phyloP scores from a whole-genome alignment of 2,329 filamentous ascomycete species.

The Fusarium siculi region DNA sequence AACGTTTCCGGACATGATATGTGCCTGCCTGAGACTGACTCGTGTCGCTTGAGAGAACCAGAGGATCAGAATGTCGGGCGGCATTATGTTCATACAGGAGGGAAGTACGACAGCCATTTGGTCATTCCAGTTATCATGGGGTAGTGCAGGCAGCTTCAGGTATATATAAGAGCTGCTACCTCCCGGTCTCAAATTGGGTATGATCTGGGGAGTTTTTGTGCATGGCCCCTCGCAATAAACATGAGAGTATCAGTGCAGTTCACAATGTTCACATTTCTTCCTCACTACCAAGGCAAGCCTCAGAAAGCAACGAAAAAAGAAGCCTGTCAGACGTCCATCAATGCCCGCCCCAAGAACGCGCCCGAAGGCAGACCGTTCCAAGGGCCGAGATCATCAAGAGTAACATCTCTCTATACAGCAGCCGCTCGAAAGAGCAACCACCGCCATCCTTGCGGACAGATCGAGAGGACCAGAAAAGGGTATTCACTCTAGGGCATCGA shows the following conservation, averaged over 20 bases:
- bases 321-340: conserved; percentile 90
- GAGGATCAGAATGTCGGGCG: background rate
- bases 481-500: conserved; percentile 66
- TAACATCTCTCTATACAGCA: conserved; percentile 81
- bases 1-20: background rate
- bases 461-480: conserved; percentile 40
- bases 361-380: conserved; percentile 78
- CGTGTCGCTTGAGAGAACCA: background rate
- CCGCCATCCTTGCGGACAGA: conserved; percentile 66
- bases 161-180: too few species aligned
- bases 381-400: conserved; percentile 90
- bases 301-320: conserved; percentile 64
- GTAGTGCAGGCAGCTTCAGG: background rate
- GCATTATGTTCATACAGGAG: background rate
- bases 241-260: too few species aligned
- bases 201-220: too few species aligned
- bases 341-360: conserved; percentile 81
- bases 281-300: conserved; percentile 60
- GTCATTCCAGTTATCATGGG: background rate
- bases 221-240: too few species aligned
- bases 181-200: too few species aligned
- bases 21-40: background rate
- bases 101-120: background rate
- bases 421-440: conserved; percentile 26
- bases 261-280: conserved; percentile 54